Evolutionary conservation across 83 land plant genomes (phyloP).

Genomic region (Diphasiastrum complanatum): DNA sequence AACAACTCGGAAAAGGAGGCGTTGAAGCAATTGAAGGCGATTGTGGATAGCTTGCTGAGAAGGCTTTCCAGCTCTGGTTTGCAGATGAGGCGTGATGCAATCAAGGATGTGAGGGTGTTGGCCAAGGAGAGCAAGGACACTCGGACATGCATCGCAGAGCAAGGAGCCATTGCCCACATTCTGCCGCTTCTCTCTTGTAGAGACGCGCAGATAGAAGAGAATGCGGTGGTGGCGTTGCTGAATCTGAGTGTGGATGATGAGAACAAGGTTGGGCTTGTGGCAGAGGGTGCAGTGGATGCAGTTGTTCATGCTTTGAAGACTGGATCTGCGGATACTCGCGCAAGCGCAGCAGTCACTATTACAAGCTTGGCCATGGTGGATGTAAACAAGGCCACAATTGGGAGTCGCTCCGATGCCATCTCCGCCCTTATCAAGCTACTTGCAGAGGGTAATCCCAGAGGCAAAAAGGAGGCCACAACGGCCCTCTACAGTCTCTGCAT

Average conservation of each 20-base stretch:
- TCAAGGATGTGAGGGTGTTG: conserved; percentile 49
- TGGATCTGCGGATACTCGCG: conserved; percentile 52
- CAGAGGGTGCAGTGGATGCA: conserved; percentile 44
- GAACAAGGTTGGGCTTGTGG: conserved; percentile 53
- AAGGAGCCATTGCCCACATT: conserved; percentile 41
- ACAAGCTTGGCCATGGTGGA: conserved; percentile 65
- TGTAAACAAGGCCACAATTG: conserved; percentile 62
- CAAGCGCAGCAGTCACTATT: conserved; percentile 71
- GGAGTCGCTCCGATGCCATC: conserved; percentile 44
- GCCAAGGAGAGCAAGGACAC: conserved; percentile 45
- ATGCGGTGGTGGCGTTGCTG: conserved; percentile 49
- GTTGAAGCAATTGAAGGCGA: neutral
- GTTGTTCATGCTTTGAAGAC: conserved; percentile 41
- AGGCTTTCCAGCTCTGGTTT: conserved; percentile 28
- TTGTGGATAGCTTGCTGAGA: conserved; percentile 37
- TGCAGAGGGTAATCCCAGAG: conserved; percentile 37
- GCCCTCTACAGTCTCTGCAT: conserved; percentile 64
- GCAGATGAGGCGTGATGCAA: conserved; percentile 40
- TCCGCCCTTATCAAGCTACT: conserved; percentile 54
- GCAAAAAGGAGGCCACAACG: conserved; percentile 70
- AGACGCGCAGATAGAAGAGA: conserved; percentile 54
- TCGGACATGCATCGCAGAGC: conserved; percentile 53
- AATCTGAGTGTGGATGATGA: conserved; percentile 67
- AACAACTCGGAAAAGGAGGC: conserved; percentile 35
- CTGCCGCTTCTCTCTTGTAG: conserved; percentile 26